phyloP scores from a whole-genome alignment of 352 stramenopile species.

The Pythium aristosporum region DNA sequence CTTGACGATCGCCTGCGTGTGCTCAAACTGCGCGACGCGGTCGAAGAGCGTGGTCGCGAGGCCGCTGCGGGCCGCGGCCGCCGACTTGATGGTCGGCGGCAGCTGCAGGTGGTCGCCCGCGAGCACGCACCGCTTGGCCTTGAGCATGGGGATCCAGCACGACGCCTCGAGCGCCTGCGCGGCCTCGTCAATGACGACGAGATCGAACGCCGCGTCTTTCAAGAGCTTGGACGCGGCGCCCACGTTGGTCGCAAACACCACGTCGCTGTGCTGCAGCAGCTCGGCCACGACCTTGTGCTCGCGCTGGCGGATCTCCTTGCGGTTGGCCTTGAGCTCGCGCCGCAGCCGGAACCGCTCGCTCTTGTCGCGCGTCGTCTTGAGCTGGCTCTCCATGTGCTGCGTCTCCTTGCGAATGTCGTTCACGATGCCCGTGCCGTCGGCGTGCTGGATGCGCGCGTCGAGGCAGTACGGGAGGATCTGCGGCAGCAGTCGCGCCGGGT shows the following conservation, averaged over 20 bases:
- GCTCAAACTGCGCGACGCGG: constrained; percentile 79
- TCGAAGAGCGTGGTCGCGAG: constrained; percentile 96
- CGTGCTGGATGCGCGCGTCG: constrained; percentile 89
- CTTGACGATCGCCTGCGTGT: constrained; percentile 58
- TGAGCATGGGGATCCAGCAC: constrained; percentile 96
- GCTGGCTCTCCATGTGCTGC: constrained; percentile 47
- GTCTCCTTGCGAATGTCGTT: constrained; percentile 94
- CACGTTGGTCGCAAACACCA: constrained; percentile 97
- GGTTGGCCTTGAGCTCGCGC: constrained; percentile 88
- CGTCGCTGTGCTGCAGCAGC: constrained; percentile 90
- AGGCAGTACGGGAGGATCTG: constrained; percentile 93
- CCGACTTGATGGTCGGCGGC: constrained; percentile 96
- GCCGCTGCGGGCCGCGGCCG: constrained; percentile 62
- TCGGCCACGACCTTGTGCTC: constrained; percentile 93
- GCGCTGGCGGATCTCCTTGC: constrained; percentile 93
- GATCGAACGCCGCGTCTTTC: constrained; percentile 90
- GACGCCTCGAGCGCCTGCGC: constrained; percentile 96
- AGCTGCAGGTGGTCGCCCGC: constrained; percentile 96
- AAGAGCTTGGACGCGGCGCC: constrained; percentile 92
- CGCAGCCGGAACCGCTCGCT: constrained; percentile 44
- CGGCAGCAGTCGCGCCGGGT: constrained; percentile 93
- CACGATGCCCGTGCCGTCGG: constrained; percentile 96
- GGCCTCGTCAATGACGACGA: constrained; percentile 97
- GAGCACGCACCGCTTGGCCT: constrained; percentile 87
- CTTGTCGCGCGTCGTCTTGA: constrained; percentile 62